Evolutionary conservation across 352 stramenopile species (phyloP).

Genomic region (Aphanomyces astaci): DNA sequence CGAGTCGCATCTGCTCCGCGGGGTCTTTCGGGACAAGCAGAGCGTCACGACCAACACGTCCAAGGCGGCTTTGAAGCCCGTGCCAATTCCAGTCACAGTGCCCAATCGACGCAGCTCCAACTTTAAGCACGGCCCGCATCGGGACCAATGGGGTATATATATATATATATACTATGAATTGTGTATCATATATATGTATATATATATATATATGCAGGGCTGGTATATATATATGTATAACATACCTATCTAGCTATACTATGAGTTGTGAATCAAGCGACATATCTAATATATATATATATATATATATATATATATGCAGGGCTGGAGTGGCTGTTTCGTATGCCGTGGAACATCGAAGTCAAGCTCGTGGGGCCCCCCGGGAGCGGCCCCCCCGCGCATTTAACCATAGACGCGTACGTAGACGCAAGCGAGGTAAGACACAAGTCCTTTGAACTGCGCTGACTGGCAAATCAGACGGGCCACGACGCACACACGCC

Average conservation of each 20-base stretch:
- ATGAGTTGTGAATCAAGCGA: neutral
- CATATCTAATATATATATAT: too few species aligned
- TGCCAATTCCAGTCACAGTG: conserved; percentile 76
- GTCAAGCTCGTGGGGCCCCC: conserved; percentile 84
- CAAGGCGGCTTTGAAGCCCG: conserved; percentile 27
- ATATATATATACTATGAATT: neutral
- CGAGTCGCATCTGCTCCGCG: conserved; percentile 73
- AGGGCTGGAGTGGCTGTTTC: conserved; percentile 77
- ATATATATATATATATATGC: neutral
- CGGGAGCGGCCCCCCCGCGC: conserved; percentile 74
- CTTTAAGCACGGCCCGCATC: conserved; percentile 51
- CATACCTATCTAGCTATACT: too few species aligned
- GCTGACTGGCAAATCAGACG: too few species aligned
- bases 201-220: conserved; percentile 9
- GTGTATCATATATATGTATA: too few species aligned
- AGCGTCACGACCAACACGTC: neutral
- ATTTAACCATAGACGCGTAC: conserved; percentile 81
- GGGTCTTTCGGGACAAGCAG: conserved; percentile 59
- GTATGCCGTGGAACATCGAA: conserved; percentile 89
- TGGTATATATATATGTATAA: too few species aligned
- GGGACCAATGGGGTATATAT: conserved; percentile 62
- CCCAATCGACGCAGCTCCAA: conserved; percentile 69
- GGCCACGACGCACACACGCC: conserved; percentile 56
- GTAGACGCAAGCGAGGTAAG: conserved; percentile 47
- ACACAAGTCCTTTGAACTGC: too few species aligned